A percentile compares a stretch with the other conserved stretches of the same genome.
Conservation (phyloP, 306 rosid species). For the Fagus sylvatica region DNA sequence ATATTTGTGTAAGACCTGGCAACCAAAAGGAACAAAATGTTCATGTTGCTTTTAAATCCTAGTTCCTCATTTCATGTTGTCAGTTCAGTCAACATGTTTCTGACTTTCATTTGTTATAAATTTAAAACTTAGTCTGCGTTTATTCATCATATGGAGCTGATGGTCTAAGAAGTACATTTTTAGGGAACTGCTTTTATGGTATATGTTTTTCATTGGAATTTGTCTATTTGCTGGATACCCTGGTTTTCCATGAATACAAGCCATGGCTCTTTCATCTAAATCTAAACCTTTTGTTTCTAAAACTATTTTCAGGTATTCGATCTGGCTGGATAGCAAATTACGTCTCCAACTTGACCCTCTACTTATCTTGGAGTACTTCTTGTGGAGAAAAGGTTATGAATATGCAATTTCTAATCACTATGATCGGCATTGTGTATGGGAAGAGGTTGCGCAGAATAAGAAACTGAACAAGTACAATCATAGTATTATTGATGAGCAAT, state of each 20-base stretch:
- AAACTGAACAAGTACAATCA: constrained; percentile 81
- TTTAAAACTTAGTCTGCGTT: background rate
- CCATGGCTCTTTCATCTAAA: background rate
- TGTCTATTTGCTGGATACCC: background rate
- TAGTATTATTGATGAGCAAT: constrained; percentile 68
- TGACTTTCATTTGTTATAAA: background rate
- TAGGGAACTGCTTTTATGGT: background rate
- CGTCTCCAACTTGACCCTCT: constrained; percentile 90
- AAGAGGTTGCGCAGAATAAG: constrained; percentile 77
- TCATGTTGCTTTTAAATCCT: background rate
- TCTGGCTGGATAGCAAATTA: constrained; percentile 96
- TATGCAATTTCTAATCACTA: constrained; percentile 86
- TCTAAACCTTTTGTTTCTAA: constrained; percentile 16
- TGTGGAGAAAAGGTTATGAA: constrained; percentile 87
- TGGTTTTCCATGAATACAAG: background rate
- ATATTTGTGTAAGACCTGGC: background rate
- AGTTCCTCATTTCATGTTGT: background rate
- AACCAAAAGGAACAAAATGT: background rate
- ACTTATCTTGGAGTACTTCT: constrained; percentile 79
- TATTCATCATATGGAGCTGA: background rate
- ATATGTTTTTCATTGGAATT: background rate
- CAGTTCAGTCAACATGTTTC: background rate
- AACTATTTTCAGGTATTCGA: constrained; percentile 71
- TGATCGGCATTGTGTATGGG: constrained; percentile 83
- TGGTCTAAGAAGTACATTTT: background rate